phyloP scores from a whole-genome alignment of 169 alveolate genomes.

The Eimeria sp. region DNA sequence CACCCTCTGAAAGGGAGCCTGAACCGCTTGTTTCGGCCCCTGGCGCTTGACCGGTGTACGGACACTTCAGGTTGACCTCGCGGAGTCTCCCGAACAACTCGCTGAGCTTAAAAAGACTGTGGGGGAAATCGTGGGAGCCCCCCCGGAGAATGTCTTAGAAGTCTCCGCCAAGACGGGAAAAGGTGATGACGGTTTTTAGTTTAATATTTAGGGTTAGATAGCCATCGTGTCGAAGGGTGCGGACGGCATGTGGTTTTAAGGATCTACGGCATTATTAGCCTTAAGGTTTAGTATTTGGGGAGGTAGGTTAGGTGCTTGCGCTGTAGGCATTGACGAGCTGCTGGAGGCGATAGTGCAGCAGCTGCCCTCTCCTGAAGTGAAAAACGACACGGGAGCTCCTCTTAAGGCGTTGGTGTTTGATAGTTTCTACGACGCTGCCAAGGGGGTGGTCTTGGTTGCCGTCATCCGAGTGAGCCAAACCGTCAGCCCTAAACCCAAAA shows the following conservation, averaged over 20 bases:
- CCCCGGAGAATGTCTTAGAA: conserved; percentile 90
- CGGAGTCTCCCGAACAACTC: conserved; percentile 44
- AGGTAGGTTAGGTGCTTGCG: background rate
- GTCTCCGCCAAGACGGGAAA: conserved; percentile 95
- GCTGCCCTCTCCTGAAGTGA: conserved; percentile 92
- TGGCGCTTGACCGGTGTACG: background rate
- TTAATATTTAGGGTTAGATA: background rate
- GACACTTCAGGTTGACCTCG: conserved; percentile 23
- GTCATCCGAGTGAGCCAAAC: conserved; percentile 83
- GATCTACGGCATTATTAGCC: background rate
- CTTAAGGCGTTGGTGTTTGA: conserved; percentile 95
- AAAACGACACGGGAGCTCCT: conserved; percentile 83
- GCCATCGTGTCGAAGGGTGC: background rate
- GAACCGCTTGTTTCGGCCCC: background rate
- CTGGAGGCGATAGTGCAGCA: conserved; percentile 89
- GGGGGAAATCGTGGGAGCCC: conserved; percentile 48
- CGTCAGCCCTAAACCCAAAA: background rate
- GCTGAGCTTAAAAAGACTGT: conserved; percentile 40
- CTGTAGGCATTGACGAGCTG: conserved; percentile 89
- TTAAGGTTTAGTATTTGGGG: background rate
- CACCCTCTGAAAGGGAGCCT: background rate
- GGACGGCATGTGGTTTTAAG: background rate
- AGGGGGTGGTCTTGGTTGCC: conserved; percentile 95
- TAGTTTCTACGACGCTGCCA: conserved; percentile 93
- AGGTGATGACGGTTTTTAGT: background rate